These are phyloP conservation scores for Phytophthora capsici DNA, from an alignment of 352 stramenopile species.

Conservation along the genomic window DNA sequence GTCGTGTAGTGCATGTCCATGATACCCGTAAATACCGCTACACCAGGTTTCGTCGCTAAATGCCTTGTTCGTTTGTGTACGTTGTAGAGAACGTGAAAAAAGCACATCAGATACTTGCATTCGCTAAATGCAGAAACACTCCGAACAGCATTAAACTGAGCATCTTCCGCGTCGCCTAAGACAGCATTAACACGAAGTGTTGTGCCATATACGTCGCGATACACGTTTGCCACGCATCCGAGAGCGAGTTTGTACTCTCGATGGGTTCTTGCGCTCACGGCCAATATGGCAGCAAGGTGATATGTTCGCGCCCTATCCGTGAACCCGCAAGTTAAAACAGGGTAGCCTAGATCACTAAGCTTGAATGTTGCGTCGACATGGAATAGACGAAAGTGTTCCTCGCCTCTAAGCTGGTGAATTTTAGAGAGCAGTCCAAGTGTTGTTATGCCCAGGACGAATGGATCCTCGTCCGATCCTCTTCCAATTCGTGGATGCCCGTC, in stretches of 20 bases:
- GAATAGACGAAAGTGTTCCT: slow-evolving; percentile 3
- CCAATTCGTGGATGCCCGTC: neutral
- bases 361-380: neutral
- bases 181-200: slow-evolving; percentile 1
- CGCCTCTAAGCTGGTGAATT: neutral
- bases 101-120: slow-evolving; percentile 3
- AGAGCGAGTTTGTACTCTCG: neutral
- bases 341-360: neutral
- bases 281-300: neutral
- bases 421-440: slow-evolving; percentile 1
- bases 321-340: slow-evolving; percentile 11
- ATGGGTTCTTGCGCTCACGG: slow-evolving; percentile 4
- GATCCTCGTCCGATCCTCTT: neutral
- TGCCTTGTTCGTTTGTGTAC: slow-evolving; percentile 5
- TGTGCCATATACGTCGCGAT: neutral
- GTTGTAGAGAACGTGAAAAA: slow-evolving; percentile 3
- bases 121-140: neutral
- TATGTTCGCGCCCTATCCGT: neutral
- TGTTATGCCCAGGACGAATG: slow-evolving; percentile 4
- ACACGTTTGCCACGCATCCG: neutral
- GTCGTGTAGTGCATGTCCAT: slow-evolving; percentile 13
- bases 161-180: slow-evolving; percentile 1
- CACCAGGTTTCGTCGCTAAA: no score
- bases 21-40: slow-evolving; percentile 1
- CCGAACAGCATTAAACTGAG: neutral